These are phyloP conservation scores for Gymnopus androsaceus DNA, from an alignment of 1,284 basidiomycete species.

Conservation along the genomic window DNA sequence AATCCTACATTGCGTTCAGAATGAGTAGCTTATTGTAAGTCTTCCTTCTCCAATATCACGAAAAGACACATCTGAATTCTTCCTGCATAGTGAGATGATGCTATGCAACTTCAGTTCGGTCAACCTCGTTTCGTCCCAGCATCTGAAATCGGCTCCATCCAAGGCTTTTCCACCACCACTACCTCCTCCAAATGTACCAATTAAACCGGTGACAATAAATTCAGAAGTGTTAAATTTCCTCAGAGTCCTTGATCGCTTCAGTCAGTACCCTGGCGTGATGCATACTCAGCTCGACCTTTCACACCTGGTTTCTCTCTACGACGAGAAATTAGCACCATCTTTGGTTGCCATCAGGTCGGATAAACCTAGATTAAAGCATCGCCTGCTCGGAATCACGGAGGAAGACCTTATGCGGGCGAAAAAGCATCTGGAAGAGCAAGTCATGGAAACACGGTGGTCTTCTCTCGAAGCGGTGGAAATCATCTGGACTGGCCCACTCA, in stretches of 20 bases:
- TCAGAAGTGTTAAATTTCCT: too few relatives aligned
- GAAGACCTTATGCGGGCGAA: conserved; percentile 23
- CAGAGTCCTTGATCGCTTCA: too few relatives aligned
- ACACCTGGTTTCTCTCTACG: conserved; percentile 47
- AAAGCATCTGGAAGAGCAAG: conserved; percentile 24
- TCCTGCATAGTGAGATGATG: conserved; percentile 53
- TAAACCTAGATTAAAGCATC: conserved; percentile 32
- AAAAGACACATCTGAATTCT: too few relatives aligned
- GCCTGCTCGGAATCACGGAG: conserved; percentile 27
- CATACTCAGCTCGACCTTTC: conserved; percentile 44
- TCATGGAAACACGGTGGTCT: too few relatives aligned
- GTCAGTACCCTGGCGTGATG: conserved; percentile 43
- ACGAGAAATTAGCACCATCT: conserved; percentile 36
- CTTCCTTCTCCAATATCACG: too few relatives aligned
- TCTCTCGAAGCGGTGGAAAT: too few relatives aligned
- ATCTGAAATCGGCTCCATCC: conserved; percentile 37
- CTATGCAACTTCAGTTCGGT: conserved; percentile 48
- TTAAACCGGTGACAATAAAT: conserved; percentile 33
- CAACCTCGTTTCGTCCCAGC: too few relatives aligned
- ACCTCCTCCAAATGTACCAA: too few relatives aligned
- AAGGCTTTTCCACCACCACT: too few relatives aligned
- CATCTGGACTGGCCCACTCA: too few relatives aligned
- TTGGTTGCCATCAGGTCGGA: conserved; percentile 30
- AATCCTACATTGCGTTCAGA: conserved; percentile 26
- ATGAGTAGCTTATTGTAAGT: conserved; percentile 54